Conservation (phyloP, 1,139 yeast genomes). For the Saccharomycopsis crataegensis region DNA sequence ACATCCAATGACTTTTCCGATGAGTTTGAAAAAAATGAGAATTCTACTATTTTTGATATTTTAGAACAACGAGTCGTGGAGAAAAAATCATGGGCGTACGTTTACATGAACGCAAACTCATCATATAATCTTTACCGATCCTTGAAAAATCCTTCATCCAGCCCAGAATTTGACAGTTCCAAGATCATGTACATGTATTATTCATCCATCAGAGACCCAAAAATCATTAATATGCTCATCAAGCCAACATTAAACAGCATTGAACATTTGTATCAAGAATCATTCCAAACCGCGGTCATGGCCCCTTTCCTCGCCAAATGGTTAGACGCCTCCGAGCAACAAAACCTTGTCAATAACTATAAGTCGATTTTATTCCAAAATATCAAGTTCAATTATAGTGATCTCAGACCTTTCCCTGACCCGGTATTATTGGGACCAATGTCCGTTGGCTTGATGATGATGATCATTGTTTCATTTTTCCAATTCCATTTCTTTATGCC, state of each 20-base stretch:
- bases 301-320: constrained; percentile 12
- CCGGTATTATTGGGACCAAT: constrained; percentile 53
- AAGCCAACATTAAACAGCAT: constrained; percentile 5
- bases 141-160: background rate
- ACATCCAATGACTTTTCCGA: constrained; percentile 1
- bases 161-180: constrained; percentile 3
- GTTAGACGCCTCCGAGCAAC: constrained; percentile 5
- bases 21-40: background rate
- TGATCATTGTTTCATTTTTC: constrained; percentile 56
- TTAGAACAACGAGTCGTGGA: background rate
- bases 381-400: constrained; percentile 31
- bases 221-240: constrained; percentile 3
- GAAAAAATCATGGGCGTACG: constrained; percentile 14
- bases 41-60: background rate
- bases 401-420: constrained; percentile 44
- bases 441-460: constrained; percentile 70
- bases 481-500: constrained; percentile 44
- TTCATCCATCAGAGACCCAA: constrained; percentile 9
- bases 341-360: constrained; percentile 1
- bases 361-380: constrained; percentile 6
- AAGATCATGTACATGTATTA: constrained; percentile 13
- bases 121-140: constrained; percentile 4
- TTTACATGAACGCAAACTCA: constrained; percentile 8
- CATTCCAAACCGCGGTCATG: constrained; percentile 7
- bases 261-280: constrained; percentile 14